Conservation (phyloP, 805 yeast genomes). For the Clavispora asparagi region DNA sequence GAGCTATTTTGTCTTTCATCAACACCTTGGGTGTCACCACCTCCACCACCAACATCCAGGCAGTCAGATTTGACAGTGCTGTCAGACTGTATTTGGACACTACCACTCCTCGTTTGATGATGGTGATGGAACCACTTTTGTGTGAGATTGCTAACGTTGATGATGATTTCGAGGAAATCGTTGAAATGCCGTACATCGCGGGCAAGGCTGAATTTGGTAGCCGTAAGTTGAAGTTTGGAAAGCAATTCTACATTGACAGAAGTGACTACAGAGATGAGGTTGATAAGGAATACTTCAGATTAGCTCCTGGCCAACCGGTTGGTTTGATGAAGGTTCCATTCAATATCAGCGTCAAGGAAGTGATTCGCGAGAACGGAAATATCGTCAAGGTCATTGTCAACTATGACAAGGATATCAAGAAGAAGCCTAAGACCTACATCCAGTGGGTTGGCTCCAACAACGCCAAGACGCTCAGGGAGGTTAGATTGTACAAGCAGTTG, state of each 20-base stretch:
- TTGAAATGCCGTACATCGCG: constrained; percentile 85
- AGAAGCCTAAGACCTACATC: constrained; percentile 91
- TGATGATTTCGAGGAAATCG: constrained; percentile 64
- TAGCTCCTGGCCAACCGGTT: constrained; percentile 91
- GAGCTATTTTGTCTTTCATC: constrained; percentile 88
- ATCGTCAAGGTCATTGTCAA: constrained; percentile 69
- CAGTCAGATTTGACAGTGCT: constrained; percentile 81
- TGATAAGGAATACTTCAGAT: constrained; percentile 76
- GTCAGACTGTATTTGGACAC: constrained; percentile 84
- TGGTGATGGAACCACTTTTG: constrained; percentile 81
- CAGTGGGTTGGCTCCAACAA: constrained; percentile 88
- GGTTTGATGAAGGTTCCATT: constrained; percentile 90
- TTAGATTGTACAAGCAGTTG: constrained; percentile 81
- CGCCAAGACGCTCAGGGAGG: constrained; percentile 59
- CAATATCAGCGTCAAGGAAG: constrained; percentile 65
- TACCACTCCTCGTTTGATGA: constrained; percentile 91
- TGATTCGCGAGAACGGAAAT: constrained; percentile 64
- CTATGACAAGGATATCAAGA: constrained; percentile 57
- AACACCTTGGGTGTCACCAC: constrained; percentile 97
- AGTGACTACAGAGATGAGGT: constrained; percentile 68
- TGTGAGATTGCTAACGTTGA: constrained; percentile 77
- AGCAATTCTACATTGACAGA: constrained; percentile 77
- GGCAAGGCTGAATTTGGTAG: constrained; percentile 56
- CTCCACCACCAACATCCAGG: constrained; percentile 86
- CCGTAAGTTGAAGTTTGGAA: constrained; percentile 70